Base-by-base conservation (phyloP, 2,329 filamentous ascomycete species). In the Stagonosporopsis rhizophila region DNA sequence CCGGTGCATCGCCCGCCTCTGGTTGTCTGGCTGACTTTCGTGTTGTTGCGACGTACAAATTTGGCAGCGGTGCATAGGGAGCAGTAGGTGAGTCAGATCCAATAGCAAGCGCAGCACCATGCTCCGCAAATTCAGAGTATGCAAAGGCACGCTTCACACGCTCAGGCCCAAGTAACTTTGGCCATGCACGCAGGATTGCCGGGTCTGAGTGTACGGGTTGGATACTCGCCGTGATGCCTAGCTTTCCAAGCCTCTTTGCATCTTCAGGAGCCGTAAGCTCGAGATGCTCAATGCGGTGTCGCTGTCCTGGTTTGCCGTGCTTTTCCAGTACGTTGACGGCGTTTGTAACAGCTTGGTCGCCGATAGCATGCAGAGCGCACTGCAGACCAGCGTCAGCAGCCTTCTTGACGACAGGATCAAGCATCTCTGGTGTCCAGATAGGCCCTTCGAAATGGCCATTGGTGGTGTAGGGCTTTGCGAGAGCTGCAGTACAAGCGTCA, bases 181-280 rank as follows among this genome's bases (percentile, higher is more conserved):
- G 84, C 84, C 87, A 89, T 0, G 84, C 85, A 25, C 81, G 77
- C 3, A 89, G 74, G 52, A 88, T 86, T 0, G 85, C 83, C 0
- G 87, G 87, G 70, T 96, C 92, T 64, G 92, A 90, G 75, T 92
- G 96, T 78, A 96, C 96, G 20, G 92, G 95, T 79, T 96, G 91
- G 62, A 96, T 96, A 53, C 90, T 90, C 57, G 96, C 93, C 52
- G 92, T 96, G 72, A 89, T 87, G 44, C 86, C 85, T 4, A 87
- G 74, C 22, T 75, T 66, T 6, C 85, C 86, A 0, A 89, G 79
- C 1, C 86, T 77, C 2, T 67, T 75, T 0, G 84, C 86, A 62
- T 89, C 87, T 52, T 78, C 76, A 0, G 78, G 77, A 0, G 79
- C 80, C 0, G 85, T 79, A 27, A 89, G 78, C 68, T 89, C 87